Evolutionary conservation across 2,329 filamentous ascomycete species (phyloP).

Genomic region (Fusarium sp.): DNA sequence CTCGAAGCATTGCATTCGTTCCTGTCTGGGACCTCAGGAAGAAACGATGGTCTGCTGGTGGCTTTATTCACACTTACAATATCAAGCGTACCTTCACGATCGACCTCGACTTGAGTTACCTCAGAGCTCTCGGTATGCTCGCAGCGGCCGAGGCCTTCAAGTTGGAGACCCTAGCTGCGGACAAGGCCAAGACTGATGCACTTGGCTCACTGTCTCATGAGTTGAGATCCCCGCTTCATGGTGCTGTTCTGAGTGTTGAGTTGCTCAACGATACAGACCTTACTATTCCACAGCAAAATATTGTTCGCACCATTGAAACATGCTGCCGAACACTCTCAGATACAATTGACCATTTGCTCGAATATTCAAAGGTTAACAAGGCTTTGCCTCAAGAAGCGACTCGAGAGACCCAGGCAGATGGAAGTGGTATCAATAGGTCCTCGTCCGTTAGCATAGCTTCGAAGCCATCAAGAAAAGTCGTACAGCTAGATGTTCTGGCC

Average conservation of each 20-base stretch:
- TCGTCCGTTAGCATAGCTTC: conserved; percentile 2
- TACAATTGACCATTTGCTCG: conserved; percentile 63
- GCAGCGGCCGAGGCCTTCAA: conserved; percentile 66
- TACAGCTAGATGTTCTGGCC: conserved; percentile 52
- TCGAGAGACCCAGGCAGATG: not conserved
- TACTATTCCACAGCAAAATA: conserved; percentile 56
- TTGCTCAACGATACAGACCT: conserved; percentile 62
- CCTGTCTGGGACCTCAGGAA: conserved; percentile 59
- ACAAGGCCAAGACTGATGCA: conserved; percentile 65
- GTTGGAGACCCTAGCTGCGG: conserved; percentile 49
- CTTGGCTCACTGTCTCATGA: conserved; percentile 71
- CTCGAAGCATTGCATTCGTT: conserved; percentile 57
- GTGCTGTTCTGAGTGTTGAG: conserved; percentile 64
- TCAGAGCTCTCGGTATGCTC: conserved; percentile 62
- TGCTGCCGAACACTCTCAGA: conserved; percentile 63
- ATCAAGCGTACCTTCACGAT: conserved; percentile 56
- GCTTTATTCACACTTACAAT: conserved; percentile 59
- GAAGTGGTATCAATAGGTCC: not conserved
- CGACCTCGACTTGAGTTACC: conserved; percentile 60
- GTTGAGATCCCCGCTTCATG: conserved; percentile 68
- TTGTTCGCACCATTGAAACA: conserved; percentile 60
- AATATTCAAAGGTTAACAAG: conserved; percentile 65
- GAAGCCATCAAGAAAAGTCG: conserved; percentile 33
- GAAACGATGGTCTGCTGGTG: conserved; percentile 60
- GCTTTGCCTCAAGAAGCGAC: conserved; percentile 26